Base-by-base conservation (phyloP, 805 yeast genomes). In the Myxozyma neglecta region DNA sequence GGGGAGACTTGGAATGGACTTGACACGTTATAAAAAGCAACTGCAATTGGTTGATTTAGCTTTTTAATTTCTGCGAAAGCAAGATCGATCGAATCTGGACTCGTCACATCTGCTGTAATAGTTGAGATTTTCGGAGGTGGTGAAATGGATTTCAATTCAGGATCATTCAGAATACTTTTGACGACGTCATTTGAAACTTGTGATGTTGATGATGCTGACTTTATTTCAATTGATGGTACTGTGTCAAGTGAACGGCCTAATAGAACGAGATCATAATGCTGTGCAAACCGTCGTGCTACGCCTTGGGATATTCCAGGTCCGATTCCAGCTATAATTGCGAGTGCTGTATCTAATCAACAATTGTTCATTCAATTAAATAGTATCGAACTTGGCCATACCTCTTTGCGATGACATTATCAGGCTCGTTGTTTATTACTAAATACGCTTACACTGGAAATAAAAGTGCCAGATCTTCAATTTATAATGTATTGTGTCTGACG, bases 261-360 rank as follows among this genome's bases (percentile, higher is more conserved):
- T 1, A 62, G 47, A 16, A 62, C 58, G 4, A 62, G 29, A 32
- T 62, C 66, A 44, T 62, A 58, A n/a, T 52, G 9, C 7, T 14
- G 43, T 3, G 58, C 63, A 44, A 62, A 62, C 11, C 57, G 57
- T 13, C 45, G 44, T 1, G 66, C 66, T 2, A 62, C 49, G 13
- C 34, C 51, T 18, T 43, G 52, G 16, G 66, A 62, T 11, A 62
- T 49, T 32, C 66, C 66, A 5, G 66, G 64, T 3, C 66, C 66
- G n/a, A 53, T 37, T 20, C 66, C 66, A 16, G 64, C 66, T 18
- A 62, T 53, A 44, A 62, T 45, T 44, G 64, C 63, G 13, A 62
- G 60, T 6, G 58, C 66, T 62, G 56, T 20, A 5, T 29, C 8
- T 34, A 10, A 24, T 35, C 16, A n/a, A 35, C 11, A 8, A 16